Conservation (phyloP, 1,284 basidiomycete species). For the Heterobasidion parviporum region DNA sequence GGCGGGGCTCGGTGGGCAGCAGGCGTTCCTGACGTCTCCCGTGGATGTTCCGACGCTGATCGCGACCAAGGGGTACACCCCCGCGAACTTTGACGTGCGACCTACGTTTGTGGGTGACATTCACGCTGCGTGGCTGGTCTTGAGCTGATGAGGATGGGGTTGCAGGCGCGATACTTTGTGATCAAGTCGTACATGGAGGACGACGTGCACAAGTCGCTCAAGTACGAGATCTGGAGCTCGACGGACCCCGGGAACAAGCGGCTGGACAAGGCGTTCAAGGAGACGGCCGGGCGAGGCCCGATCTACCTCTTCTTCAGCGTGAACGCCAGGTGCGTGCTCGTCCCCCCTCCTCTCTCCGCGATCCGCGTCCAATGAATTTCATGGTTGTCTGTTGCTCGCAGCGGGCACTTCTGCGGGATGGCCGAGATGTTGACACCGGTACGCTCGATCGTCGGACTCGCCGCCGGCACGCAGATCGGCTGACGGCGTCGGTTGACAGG, state of each 20-base stretch:
- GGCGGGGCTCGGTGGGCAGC: constrained; percentile 11
- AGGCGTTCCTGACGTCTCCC: constrained; percentile 46
- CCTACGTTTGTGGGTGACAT: constrained; percentile 58
- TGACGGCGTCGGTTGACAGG: constrained; percentile 24
- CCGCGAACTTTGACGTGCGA: constrained; percentile 74
- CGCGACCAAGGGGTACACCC: constrained; percentile 87
- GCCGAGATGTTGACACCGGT: constrained; percentile 92
- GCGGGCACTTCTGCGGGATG: constrained; percentile 95
- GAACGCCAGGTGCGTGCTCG: constrained; percentile 68
- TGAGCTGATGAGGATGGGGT: neutral
- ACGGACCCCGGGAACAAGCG: constrained; percentile 94
- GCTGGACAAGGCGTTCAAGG: constrained; percentile 91
- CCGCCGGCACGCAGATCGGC: neutral
- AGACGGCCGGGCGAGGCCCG: constrained; percentile 76
- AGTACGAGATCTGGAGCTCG: constrained; percentile 96
- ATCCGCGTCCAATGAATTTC: neutral
- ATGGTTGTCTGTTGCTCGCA: constrained; percentile 20
- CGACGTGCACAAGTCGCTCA: constrained; percentile 93
- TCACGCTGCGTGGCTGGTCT: too few species aligned
- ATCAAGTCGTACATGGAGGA: constrained; percentile 98
- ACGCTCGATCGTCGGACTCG: constrained; percentile 11
- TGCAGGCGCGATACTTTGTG: constrained; percentile 84
- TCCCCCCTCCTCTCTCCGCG: neutral
- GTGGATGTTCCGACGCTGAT: constrained; percentile 84
- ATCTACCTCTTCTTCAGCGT: constrained; percentile 97